Conservation (phyloP, 202 grass and related monocot species). For the Alloteropsis angusta region DNA sequence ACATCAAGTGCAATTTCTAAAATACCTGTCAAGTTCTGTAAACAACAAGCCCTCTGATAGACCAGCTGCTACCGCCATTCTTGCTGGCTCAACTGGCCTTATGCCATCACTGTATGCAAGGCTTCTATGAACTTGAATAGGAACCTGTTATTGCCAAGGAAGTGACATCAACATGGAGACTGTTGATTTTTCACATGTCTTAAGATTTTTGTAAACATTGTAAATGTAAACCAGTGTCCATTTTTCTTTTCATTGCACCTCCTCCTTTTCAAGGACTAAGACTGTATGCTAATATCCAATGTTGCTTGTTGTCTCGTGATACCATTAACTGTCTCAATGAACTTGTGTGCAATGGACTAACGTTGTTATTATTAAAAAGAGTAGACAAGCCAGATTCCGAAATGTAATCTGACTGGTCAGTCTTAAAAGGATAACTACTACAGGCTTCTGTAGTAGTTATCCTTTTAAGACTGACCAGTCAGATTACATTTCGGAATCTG, state of each 20-base stretch:
- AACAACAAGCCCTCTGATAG: slow-evolving; percentile 50
- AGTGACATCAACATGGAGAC: slow-evolving; percentile 3
- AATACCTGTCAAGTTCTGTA: slow-evolving; percentile 79
- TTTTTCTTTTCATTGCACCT: background rate
- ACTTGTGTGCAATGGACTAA: background rate
- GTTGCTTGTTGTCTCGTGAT: background rate
- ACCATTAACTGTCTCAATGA: background rate
- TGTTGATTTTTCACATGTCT: background rate
- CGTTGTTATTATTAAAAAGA: background rate
- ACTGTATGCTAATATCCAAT: background rate
- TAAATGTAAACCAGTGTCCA: background rate
- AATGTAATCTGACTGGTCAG: background rate
- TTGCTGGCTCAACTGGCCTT: slow-evolving; percentile 54
- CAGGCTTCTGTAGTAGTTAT: background rate
- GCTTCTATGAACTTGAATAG: slow-evolving; percentile 78
- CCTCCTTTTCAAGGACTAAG: background rate
- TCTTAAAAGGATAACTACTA: background rate
- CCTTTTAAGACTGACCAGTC: background rate
- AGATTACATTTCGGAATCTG: background rate
- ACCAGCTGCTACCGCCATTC: slow-evolving; percentile 30
- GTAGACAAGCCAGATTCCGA: background rate
- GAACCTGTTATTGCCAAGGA: slow-evolving; percentile 34
- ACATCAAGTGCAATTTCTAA: background rate
- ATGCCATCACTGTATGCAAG: slow-evolving; percentile 80
- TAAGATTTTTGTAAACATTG: background rate